These are phyloP conservation scores for Colletotrichum truncatum DNA, from an alignment of 2,329 filamentous ascomycete species.

Conservation along the genomic window DNA sequence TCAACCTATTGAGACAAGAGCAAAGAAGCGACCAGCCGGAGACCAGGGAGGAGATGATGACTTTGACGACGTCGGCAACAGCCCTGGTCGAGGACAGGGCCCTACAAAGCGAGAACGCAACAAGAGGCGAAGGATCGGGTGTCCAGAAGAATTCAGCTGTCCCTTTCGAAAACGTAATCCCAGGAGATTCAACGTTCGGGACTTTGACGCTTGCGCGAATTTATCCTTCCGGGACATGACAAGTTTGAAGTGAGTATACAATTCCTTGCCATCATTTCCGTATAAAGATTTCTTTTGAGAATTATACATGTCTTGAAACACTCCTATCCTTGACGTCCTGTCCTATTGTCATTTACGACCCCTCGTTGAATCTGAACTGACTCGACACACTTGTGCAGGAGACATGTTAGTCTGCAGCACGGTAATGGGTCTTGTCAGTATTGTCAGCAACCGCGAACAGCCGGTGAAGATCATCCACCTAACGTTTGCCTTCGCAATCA, in stretches of 20 bases:
- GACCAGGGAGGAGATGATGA: background rate
- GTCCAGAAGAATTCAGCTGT: background rate
- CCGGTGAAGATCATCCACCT: background rate
- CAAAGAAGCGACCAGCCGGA: background rate
- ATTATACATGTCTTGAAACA: too few relatives aligned
- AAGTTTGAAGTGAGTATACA: background rate
- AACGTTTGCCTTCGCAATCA: background rate
- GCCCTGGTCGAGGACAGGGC: background rate
- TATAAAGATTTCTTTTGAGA: too few relatives aligned
- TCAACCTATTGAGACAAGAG: background rate
- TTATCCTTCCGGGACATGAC: background rate
- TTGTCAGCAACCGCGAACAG: background rate
- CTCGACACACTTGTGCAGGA: background rate
- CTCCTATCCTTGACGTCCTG: too few relatives aligned
- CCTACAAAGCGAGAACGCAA: background rate
- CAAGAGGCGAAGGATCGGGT: background rate
- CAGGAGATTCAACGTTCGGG: background rate
- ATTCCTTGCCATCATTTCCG: background rate
- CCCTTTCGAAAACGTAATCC: slow-evolving; percentile 3
- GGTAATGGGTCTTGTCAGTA: background rate
- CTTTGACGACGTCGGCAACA: background rate
- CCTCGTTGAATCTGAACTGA: background rate
- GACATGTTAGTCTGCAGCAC: background rate
- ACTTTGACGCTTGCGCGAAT: background rate
- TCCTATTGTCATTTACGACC: too few relatives aligned